Evolutionary conservation across 2,329 filamentous ascomycete species (phyloP), one percentile per base, ranked within the genome.

Genomic region (Exophiala calicioides): DNA sequence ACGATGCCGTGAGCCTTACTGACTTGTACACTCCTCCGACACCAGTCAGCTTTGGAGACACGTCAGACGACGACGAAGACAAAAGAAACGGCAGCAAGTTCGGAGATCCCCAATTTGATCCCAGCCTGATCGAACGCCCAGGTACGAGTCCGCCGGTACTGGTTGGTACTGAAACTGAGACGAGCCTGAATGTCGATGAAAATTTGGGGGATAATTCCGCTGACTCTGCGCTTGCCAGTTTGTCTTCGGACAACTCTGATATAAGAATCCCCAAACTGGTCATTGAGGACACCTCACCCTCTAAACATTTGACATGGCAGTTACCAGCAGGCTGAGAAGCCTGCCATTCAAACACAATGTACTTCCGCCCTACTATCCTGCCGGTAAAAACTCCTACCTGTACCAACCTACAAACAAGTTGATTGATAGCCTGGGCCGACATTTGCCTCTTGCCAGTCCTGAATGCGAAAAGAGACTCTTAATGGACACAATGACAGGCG

Each of bases 91-190:
- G 30, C 20, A 34, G 29, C 23, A 30, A 3, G 8, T 35, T 51
- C 8, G 50, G 54, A 10, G 53, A 56, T 52, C 57, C 53, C 15
- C 47, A 56, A 21, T 59, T 57, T 27, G 57, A 59, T 40, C 57
- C 57, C 4, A 56, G 52, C 37, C 37, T 51, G 18, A 59, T 59
- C 32, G 51, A 58, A 44, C 31, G 57, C 27, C 57, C 57, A 8
- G 45, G 53, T 13, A 59, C 55, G 10, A 58, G 56, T 41, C 57
- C 57, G 16, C 53, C 55, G 3, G 40, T 48, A 6, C 37, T 59
- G 12, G 20, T 41, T 6, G 38, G 47, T 23, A 39, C 36, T 8
- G 49, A 51, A 15, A 41, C 30, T 1, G 37, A 53, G n/a, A n/a
- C 36, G 15, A 32, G 32, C 15, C 35, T 44, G 3, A 36, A 42